Evolutionary conservation across 108 stramenopile genomes (phyloP).

Genomic region (Cylindrotheca closterium): DNA sequence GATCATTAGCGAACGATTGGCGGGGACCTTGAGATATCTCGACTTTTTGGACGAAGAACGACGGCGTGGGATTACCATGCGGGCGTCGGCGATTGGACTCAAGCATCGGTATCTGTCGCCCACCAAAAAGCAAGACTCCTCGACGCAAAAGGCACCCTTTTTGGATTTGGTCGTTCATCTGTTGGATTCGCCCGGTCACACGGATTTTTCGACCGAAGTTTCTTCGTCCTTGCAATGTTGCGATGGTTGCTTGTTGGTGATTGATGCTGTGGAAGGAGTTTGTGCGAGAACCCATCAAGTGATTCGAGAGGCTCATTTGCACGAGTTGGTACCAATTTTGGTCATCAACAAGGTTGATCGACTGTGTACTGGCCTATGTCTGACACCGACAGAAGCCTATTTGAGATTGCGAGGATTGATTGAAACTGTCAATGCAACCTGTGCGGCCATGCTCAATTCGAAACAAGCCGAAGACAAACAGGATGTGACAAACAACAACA

Average conservation of each 20-base stretch:
- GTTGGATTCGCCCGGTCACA: conserved; percentile 97
- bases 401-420: conserved; percentile 84
- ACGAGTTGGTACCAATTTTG: conserved; percentile 87
- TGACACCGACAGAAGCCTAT: conserved; percentile 89
- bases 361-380: conserved; percentile 69
- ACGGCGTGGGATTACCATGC: conserved; percentile 98
- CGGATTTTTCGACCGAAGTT: conserved; percentile 96
- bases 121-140: conserved; percentile 18
- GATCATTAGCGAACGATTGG: conserved; percentile 80
- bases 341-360: conserved; percentile 95
- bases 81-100: conserved; percentile 87
- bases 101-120: conserved; percentile 46
- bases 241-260: conserved; percentile 92
- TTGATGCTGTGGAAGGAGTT: conserved; percentile 96
- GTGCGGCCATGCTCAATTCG: conserved; percentile 65
- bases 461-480: conserved; percentile 44
- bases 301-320: conserved; percentile 88
- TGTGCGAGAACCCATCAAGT: conserved; percentile 96
- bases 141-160: too few species aligned
- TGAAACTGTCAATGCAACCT: conserved; percentile 93
- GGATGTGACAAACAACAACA: background rate
- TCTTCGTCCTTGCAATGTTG: conserved; percentile 90
- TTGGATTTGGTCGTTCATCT: conserved; percentile 85
- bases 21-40: conserved; percentile 83
- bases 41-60: conserved; percentile 90